A percentile compares a stretch with the other conserved stretches of the same genome.
These are phyloP conservation scores for Metschnikowia noctiluminum DNA, from an alignment of 805 yeast species.

Conservation along the genomic window DNA sequence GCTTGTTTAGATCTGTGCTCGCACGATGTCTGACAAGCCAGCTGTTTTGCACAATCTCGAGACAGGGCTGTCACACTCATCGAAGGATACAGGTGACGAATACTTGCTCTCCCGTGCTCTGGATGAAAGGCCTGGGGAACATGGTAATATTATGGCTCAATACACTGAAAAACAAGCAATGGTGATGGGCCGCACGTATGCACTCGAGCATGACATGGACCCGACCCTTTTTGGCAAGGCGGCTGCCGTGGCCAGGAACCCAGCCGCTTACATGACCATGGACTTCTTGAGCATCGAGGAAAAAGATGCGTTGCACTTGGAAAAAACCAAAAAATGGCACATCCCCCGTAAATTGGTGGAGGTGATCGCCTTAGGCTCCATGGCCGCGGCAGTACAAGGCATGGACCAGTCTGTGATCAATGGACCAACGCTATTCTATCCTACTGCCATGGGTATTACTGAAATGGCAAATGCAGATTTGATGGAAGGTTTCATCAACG, in stretches of 20 bases:
- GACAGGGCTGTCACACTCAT: conserved; percentile 1
- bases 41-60: conserved; percentile 1
- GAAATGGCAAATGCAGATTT: conserved; percentile 45
- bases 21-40: conserved; percentile 6
- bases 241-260: conserved; percentile 57
- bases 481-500: conserved; percentile 58
- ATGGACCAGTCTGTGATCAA: conserved; percentile 72
- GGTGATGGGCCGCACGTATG: conserved; percentile 69
- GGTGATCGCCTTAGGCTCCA: conserved; percentile 56
- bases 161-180: conserved; percentile 61
- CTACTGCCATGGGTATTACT: conserved; percentile 48
- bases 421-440: conserved; percentile 64
- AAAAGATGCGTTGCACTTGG: conserved; percentile 45
- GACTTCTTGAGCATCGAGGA: conserved; percentile 45
- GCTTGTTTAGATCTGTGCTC: no score
- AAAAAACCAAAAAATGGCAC: conserved; percentile 40
- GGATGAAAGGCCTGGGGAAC: conserved; percentile 16
- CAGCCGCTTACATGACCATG: conserved; percentile 56
- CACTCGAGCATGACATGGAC: conserved; percentile 52
- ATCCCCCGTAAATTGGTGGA: conserved; percentile 48
- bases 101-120: conserved; percentile 7
- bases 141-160: conserved; percentile 39
- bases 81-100: background rate
- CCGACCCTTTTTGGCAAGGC: conserved; percentile 58
- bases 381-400: conserved; percentile 73